phyloP scores from a whole-genome alignment of 1,284 basidiomycete genomes.

The Moniliella sp. region DNA sequence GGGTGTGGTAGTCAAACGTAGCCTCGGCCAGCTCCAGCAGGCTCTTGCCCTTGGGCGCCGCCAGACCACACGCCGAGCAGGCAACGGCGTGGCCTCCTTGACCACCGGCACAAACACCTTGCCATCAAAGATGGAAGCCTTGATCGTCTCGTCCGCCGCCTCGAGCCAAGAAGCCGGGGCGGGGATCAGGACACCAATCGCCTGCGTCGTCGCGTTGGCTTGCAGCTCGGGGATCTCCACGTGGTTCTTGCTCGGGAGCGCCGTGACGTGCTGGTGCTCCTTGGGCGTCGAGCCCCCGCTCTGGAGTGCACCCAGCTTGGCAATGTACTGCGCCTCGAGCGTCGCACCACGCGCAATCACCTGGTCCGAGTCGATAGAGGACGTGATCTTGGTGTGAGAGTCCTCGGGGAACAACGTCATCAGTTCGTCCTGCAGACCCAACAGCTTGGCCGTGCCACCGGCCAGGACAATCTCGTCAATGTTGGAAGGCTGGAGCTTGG shows the following conservation, averaged over 20 bases:
- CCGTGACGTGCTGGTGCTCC: conserved; percentile 14
- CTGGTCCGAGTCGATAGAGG: conserved; percentile 60
- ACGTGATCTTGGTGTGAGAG: conserved; percentile 38
- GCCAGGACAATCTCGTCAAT: conserved; percentile 77
- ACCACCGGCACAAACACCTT: conserved; percentile 33
- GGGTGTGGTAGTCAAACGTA: conserved; percentile 53
- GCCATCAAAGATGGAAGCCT: conserved; percentile 39
- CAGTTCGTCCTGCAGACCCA: conserved; percentile 59
- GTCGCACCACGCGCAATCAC: conserved; percentile 72
- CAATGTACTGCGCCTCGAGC: conserved; percentile 47
- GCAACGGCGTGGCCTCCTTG: conserved; percentile 42
- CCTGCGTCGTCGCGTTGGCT: conserved; percentile 28
- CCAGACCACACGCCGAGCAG: conserved; percentile 49
- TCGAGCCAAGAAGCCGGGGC: conserved; percentile 15
- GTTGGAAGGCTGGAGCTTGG: conserved; percentile 51
- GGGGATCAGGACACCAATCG: conserved; percentile 62
- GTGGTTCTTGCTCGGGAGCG: conserved; percentile 18
- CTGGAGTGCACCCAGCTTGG: conserved; percentile 9
- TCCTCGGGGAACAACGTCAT: conserved; percentile 50
- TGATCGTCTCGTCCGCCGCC: conserved; percentile 15
- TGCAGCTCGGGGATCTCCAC: conserved; percentile 34
- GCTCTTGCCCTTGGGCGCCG: conserved; percentile 36
- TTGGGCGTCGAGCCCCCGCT: conserved; percentile 7
- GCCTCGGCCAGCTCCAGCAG: conserved; percentile 73
- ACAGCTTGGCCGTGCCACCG: conserved; percentile 68